Conservation (phyloP, 805 yeast species). For the Debaryomyces maramus region DNA sequence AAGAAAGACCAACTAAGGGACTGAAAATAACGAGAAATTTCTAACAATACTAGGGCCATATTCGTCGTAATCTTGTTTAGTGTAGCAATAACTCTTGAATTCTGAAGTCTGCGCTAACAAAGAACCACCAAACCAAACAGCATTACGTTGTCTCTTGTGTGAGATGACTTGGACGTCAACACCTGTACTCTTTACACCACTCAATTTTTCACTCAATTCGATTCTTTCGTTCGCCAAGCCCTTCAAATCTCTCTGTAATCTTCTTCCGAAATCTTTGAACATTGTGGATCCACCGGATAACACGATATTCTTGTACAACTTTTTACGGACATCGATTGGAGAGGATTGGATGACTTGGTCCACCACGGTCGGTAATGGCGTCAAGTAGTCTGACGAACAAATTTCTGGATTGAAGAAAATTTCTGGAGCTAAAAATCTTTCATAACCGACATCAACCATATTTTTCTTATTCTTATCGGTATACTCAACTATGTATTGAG, state of each 20-base stretch:
- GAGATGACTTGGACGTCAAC: conserved; percentile 95
- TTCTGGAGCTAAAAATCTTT: conserved; percentile 98
- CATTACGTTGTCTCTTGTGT: conserved; percentile 96
- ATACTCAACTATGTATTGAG: conserved; percentile 85
- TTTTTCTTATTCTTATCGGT: conserved; percentile 57
- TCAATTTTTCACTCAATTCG: conserved; percentile 70
- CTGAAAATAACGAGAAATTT: conserved; percentile 91
- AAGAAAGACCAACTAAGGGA: conserved; percentile 52
- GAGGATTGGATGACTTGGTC: conserved; percentile 93
- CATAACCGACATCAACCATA: conserved; percentile 92
- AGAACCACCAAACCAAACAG: conserved; percentile 99
- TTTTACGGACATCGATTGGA: conserved; percentile 98
- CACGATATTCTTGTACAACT: conserved; percentile 91
- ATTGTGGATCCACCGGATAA: conserved; percentile 97
- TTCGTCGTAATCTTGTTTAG: conserved; percentile 96
- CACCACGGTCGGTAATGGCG: conserved; percentile 94
- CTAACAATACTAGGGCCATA: conserved; percentile 97
- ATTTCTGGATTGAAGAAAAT: conserved; percentile 98
- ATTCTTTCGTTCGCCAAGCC: conserved; percentile 86
- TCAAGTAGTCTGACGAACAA: conserved; percentile 89
- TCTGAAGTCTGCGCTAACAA: conserved; percentile 95
- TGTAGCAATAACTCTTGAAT: conserved; percentile 93
- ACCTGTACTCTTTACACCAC: conserved; percentile 83
- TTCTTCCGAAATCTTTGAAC: conserved; percentile 97
- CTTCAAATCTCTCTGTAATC: conserved; percentile 93